A percentile compares a stretch with the other conserved stretches of the same genome.
Evolutionary conservation across 495 filamentous ascomycete genomes (phyloP).

Genomic region (Neurospora sp.): DNA sequence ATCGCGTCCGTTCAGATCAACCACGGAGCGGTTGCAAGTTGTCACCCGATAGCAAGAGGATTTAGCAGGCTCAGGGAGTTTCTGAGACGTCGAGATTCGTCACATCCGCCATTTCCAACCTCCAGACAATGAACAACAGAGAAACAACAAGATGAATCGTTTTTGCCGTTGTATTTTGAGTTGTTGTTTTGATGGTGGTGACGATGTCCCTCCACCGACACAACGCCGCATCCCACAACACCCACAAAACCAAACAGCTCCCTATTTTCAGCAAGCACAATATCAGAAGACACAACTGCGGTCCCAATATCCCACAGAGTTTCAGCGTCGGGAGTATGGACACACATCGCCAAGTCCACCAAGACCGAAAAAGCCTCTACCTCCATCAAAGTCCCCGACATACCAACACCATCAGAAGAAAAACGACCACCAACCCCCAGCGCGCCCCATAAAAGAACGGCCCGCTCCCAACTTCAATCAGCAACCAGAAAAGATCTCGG

Average conservation of each 20-base stretch:
- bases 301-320: neutral
- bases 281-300: neutral
- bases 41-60: neutral
- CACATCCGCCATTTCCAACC: neutral
- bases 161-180: neutral
- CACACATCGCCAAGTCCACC: neutral
- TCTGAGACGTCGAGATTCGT: neutral
- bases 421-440: neutral
- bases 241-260: neutral
- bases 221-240: neutral
- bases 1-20: neutral
- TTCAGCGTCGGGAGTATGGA: neutral
- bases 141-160: neutral
- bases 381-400: neutral
- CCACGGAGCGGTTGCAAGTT: neutral
- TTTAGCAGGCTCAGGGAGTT: neutral
- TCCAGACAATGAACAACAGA: neutral
- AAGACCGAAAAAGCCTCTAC: neutral
- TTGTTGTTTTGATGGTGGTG: neutral
- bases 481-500: neutral
- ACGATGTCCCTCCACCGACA: neutral
- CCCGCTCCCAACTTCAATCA: neutral
- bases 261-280: neutral
- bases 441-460: neutral
- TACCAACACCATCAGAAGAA: neutral